Evolutionary conservation across 768 basidiomycete species (phyloP).

Genomic region (Boletus subparvulus): DNA sequence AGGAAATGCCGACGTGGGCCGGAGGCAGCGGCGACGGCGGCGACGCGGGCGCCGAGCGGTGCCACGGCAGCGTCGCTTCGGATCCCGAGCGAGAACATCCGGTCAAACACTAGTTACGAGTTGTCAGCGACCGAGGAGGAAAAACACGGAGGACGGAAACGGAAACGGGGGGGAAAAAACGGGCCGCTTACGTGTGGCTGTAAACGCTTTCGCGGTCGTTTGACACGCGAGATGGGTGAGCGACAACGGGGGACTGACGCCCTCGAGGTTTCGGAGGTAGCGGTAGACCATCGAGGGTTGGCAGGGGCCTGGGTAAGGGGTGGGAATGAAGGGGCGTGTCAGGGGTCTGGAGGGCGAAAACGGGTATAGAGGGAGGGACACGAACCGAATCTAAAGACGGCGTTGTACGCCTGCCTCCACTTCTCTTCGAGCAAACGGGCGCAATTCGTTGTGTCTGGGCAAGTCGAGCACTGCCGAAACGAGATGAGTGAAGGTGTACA

Average conservation of each 20-base stretch:
- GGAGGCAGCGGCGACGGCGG: constrained; percentile 61
- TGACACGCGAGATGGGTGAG: constrained; percentile 89
- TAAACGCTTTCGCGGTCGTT: constrained; percentile 84
- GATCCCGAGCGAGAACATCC: constrained; percentile 85
- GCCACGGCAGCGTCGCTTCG: constrained; percentile 65
- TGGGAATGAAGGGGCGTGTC: background rate
- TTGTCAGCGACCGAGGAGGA: background rate
- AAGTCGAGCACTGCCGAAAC: constrained; percentile 65
- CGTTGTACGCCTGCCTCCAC: constrained; percentile 85
- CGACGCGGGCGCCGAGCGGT: constrained; percentile 60
- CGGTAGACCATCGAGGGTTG: constrained; percentile 93
- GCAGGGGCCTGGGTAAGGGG: constrained; percentile 56
- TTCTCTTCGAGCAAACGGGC: constrained; percentile 89
- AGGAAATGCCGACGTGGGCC: constrained; percentile 84
- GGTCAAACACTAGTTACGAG: constrained; percentile 67
- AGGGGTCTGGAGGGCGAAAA: background rate
- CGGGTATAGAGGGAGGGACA: background rate
- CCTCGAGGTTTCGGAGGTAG: constrained; percentile 87
- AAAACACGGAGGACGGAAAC: background rate
- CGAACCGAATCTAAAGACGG: constrained; percentile 82
- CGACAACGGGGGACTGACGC: constrained; percentile 82
- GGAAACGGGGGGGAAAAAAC: background rate
- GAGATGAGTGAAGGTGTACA: background rate
- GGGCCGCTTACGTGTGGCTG: constrained; percentile 64
- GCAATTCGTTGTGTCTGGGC: constrained; percentile 76